Percentiles rank a stretch among this genome's conserved stretches.
These are phyloP conservation scores for Brassica hybrid DNA, from an alignment of 441 rosid genomes.

Conservation along the genomic window DNA sequence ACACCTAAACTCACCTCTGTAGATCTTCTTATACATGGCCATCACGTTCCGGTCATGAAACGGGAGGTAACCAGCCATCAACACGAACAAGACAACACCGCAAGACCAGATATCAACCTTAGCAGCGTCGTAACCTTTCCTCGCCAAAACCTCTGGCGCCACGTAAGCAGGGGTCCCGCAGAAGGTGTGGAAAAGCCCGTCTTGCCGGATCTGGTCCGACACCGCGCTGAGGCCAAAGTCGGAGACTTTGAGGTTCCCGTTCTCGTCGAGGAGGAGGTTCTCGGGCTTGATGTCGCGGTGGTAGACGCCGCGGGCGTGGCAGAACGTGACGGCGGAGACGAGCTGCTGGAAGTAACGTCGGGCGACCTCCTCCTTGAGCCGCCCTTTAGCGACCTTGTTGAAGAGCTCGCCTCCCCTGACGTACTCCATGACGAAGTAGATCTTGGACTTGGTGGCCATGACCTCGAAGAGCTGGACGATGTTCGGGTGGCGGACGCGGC, in stretches of 20 bases:
- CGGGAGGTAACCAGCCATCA: conserved; percentile 5
- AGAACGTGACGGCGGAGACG: conserved; percentile 76
- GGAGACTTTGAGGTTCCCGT: conserved; percentile 4
- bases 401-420: not conserved
- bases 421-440: conserved; percentile 12
- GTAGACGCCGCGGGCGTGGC: conserved; percentile 61
- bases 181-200: conserved; percentile 6
- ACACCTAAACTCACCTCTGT: not conserved
- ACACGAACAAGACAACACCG: not conserved
- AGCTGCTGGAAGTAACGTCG: conserved; percentile 82
- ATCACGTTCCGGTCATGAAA: not conserved
- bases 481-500: conserved; percentile 10
- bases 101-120: conserved; percentile 7
- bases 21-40: conserved; percentile 5
- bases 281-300: conserved; percentile 6
- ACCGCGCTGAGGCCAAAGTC: not conserved
- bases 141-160: not conserved
- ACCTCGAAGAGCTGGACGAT: conserved; percentile 13
- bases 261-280: not conserved
- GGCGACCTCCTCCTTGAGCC: conserved; percentile 63
- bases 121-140: not conserved
- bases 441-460: not conserved
- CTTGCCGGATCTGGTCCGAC: not conserved
- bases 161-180: conserved; percentile 10
- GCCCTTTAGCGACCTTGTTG: not conserved